A percentile compares a stretch with the other conserved stretches of the same genome.
phyloP scores from a whole-genome alignment of 2,329 filamentous ascomycete genomes.

The Paradendryphiella salina region DNA sequence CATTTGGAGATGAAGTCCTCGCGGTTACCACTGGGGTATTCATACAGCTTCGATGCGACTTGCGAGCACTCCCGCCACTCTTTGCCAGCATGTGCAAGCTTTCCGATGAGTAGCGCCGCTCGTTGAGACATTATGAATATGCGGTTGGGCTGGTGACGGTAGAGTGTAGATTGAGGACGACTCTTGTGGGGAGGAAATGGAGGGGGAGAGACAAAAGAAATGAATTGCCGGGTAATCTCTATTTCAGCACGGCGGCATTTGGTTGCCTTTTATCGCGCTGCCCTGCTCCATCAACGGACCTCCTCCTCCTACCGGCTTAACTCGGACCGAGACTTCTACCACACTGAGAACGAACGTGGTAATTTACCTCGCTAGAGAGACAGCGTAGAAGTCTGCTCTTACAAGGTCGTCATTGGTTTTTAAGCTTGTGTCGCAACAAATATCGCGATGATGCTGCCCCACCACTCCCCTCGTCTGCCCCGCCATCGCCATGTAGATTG shows the following conservation, averaged over 20 bases:
- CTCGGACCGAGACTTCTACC: conserved; percentile 24
- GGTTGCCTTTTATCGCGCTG: conserved; percentile 21
- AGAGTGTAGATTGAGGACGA: not conserved
- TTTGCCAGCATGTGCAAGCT: conserved; percentile 50
- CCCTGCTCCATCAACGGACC: conserved; percentile 16
- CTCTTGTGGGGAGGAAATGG: not conserved
- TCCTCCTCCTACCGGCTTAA: conserved; percentile 21
- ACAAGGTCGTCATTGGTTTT: not conserved
- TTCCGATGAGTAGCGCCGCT: conserved; percentile 52
- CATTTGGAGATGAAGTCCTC: conserved; percentile 61
- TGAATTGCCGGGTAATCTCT: conserved; percentile 3
- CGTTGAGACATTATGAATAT: conserved; percentile 36
- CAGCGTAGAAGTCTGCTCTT: not conserved
- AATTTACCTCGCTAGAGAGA: conserved; percentile 14
- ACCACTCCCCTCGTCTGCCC: conserved; percentile 8
- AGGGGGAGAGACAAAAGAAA: not conserved
- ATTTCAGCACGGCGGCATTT: conserved; percentile 21
- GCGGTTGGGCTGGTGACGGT: not conserved
- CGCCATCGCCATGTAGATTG: conserved; percentile 7
- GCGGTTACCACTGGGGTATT: conserved; percentile 58
- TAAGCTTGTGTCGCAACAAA: conserved; percentile 14
- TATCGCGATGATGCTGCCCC: conserved; percentile 9
- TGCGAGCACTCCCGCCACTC: conserved; percentile 51
- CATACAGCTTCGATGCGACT: conserved; percentile 48
- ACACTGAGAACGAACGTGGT: conserved; percentile 6